phyloP scores from a whole-genome alignment of 768 basidiomycete species.

The Suillus weaverae region DNA sequence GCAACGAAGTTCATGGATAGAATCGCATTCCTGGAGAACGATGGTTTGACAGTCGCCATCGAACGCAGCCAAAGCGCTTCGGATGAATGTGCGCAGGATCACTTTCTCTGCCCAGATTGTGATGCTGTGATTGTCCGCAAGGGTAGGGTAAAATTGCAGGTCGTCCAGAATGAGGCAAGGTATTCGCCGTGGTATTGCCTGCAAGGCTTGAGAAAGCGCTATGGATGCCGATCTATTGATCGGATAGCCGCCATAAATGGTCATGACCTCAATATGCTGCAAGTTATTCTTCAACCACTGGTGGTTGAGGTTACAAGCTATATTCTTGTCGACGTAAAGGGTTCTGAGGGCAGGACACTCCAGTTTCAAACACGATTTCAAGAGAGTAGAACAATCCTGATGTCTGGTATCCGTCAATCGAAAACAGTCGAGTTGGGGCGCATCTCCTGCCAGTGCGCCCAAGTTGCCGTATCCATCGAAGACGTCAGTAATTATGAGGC shows the following conservation, averaged over 20 bases:
- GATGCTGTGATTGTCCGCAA: too few relatives aligned
- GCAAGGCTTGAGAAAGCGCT: not conserved
- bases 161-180: not conserved
- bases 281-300: not conserved
- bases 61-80: not conserved
- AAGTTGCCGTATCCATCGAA: not conserved
- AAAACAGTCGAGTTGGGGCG: not conserved
- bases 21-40: not conserved
- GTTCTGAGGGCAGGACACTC: not conserved
- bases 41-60: not conserved
- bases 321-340: not conserved
- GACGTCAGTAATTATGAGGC: not conserved
- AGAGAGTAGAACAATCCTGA: accelerated
- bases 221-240: not conserved
- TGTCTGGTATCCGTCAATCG: not conserved
- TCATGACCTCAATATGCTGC: not conserved
- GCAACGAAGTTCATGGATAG: not conserved
- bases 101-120: not conserved
- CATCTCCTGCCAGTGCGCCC: not conserved
- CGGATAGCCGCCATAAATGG: not conserved
- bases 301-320: not conserved
- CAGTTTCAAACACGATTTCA: not conserved
- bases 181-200: not conserved
- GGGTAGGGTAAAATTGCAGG: not conserved
- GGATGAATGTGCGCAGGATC: not conserved